Evolutionary conservation across 2,329 filamentous ascomycete species (phyloP).

Genomic region (Harringtonia lauricola): DNA sequence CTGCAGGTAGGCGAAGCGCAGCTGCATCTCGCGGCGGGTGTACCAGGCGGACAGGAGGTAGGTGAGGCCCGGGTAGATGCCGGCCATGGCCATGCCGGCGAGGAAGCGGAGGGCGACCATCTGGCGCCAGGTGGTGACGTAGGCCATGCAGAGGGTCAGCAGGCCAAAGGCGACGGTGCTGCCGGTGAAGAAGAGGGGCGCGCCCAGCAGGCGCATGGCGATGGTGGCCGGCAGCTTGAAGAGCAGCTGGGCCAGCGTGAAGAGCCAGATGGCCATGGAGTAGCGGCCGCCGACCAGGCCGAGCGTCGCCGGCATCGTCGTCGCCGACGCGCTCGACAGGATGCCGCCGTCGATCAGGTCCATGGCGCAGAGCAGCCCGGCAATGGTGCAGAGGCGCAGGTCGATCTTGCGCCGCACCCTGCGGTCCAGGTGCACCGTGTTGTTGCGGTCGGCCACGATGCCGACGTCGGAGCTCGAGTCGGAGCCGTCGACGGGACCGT

Average conservation of each 20-base stretch:
- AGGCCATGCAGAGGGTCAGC: neutral
- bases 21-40: conserved; percentile 1
- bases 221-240: conserved; percentile 1
- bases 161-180: conserved; percentile 1
- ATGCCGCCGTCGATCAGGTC: conserved; percentile 1
- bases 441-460: neutral
- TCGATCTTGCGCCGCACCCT: neutral
- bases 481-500: neutral
- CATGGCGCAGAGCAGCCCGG: neutral
- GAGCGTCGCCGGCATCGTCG: neutral
- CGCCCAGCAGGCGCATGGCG: neutral
- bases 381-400: neutral
- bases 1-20: conserved; percentile 1
- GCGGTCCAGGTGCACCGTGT: neutral
- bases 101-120: conserved; percentile 1
- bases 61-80: conserved; percentile 1
- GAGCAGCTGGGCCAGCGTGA: neutral
- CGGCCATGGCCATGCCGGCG: neutral
- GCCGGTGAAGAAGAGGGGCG: neutral
- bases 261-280: conserved; percentile 1
- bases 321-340: conserved; percentile 1
- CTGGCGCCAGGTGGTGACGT: neutral
- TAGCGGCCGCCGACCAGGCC: neutral
- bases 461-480: neutral
- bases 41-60: conserved; percentile 1